phyloP scores from a whole-genome alignment of 1,139 yeast genomes.

The Hansenula anomala region DNA sequence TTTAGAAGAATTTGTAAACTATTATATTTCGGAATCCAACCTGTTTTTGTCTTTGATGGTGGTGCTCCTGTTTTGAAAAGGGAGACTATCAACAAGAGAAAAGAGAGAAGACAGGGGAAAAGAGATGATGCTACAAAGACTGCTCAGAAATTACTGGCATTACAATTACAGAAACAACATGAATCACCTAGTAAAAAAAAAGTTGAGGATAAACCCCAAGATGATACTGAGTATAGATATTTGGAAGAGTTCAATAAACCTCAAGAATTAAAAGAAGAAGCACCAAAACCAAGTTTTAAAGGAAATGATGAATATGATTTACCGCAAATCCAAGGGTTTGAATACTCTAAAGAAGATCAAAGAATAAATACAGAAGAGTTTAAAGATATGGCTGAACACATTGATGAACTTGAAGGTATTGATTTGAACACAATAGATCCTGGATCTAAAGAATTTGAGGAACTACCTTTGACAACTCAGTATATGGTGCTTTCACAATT shows the following conservation, averaged over 20 bases:
- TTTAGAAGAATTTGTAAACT: slow-evolving; percentile 90
- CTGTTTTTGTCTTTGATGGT: slow-evolving; percentile 97
- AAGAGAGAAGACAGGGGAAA: slow-evolving; percentile 70
- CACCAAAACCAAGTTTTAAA: slow-evolving; percentile 21
- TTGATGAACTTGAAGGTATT: slow-evolving; percentile 68
- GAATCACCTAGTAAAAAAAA: slow-evolving; percentile 13
- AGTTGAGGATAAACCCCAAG: too few species aligned
- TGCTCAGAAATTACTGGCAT: slow-evolving; percentile 76
- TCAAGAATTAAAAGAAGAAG: background rate
- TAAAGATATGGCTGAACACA: slow-evolving; percentile 52
- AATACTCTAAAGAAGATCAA: slow-evolving; percentile 46
- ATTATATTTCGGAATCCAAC: slow-evolving; percentile 81
- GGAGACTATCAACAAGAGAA: slow-evolving; percentile 66
- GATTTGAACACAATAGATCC: slow-evolving; percentile 70
- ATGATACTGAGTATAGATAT: slow-evolving; percentile 26
- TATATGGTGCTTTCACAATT: slow-evolving; percentile 84
- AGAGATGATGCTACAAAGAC: slow-evolving; percentile 66
- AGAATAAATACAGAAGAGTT: slow-evolving; percentile 73
- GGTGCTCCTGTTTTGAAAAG: slow-evolving; percentile 87
- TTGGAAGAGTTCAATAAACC: slow-evolving; percentile 39
- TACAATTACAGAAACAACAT: slow-evolving; percentile 67
- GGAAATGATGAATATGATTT: slow-evolving; percentile 79
- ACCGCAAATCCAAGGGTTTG: slow-evolving; percentile 58
- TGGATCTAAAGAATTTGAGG: slow-evolving; percentile 56
- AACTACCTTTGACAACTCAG: slow-evolving; percentile 75